Percentiles rank a stretch among this genome's conserved stretches.
Conservation (phyloP, 192 early-diverging fungal species). For the Coemansia sp. region DNA sequence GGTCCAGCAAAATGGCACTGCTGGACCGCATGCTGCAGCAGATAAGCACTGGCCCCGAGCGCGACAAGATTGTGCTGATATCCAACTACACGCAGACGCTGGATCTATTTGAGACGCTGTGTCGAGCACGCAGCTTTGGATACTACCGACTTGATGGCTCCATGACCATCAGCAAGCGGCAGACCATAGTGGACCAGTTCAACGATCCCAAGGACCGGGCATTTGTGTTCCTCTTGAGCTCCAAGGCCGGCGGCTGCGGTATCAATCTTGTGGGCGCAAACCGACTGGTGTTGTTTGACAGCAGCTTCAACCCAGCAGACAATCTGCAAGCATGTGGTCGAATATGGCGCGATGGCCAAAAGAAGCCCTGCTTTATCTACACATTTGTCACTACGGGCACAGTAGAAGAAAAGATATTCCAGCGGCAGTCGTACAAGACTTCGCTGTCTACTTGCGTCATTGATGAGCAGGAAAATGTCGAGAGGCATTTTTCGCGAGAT, state of each 20-base stretch:
- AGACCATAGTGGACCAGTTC: constrained; percentile 94
- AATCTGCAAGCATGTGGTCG: constrained; percentile 91
- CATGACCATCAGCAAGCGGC: constrained; percentile 88
- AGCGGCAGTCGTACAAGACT: constrained; percentile 82
- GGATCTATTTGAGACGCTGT: constrained; percentile 90
- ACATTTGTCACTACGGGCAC: constrained; percentile 96
- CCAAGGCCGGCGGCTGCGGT: constrained; percentile 98
- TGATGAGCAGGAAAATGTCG: constrained; percentile 88
- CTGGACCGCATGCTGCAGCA: constrained; percentile 74
- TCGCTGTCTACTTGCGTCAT: constrained; percentile 91
- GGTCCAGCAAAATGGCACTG: constrained; percentile 90
- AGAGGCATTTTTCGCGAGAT: constrained; percentile 91
- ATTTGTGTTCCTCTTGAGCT: constrained; percentile 94
- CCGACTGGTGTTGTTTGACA: constrained; percentile 91
- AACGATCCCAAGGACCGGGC: constrained; percentile 84
- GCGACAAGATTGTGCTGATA: constrained; percentile 97
- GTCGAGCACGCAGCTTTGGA: constrained; percentile 68
- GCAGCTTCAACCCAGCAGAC: constrained; percentile 89
- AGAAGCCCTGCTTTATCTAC: constrained; percentile 92
- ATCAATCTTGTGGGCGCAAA: constrained; percentile 98
- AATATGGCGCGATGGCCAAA: constrained; percentile 86
- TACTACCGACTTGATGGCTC: constrained; percentile 86
- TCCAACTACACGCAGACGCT: constrained; percentile 99
- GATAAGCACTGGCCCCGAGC: constrained; percentile 63
- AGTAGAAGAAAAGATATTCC: constrained; percentile 99